A percentile compares a stretch with the other conserved stretches of the same genome.
These are phyloP conservation scores for Orbilia oligospora DNA, from an alignment of 2,329 filamentous ascomycete genomes.

Conservation along the genomic window DNA sequence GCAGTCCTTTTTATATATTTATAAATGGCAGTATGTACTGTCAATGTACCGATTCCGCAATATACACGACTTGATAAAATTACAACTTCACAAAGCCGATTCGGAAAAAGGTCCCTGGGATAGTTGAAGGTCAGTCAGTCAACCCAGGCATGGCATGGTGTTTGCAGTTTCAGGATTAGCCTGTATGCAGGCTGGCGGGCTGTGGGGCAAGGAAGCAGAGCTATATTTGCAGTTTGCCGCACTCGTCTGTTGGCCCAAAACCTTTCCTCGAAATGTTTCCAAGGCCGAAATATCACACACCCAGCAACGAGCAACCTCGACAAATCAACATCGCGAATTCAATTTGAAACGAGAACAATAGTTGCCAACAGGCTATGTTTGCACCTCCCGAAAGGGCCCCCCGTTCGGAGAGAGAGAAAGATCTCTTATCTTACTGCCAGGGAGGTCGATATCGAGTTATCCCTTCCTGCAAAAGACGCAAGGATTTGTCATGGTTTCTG, in stretches of 20 bases:
- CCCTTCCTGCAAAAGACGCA: conserved; percentile 13
- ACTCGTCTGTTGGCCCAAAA: conserved; percentile 35
- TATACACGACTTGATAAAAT: not conserved
- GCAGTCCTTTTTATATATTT: too few species aligned
- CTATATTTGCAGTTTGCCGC: conserved; percentile 38
- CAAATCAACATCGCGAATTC: conserved; percentile 9
- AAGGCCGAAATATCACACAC: conserved; percentile 25
- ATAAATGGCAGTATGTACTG: too few species aligned
- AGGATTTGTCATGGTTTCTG: conserved; percentile 9
- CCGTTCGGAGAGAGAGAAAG: not conserved
- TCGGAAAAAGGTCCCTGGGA: not conserved
- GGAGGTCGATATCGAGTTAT: not conserved
- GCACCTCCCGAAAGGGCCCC: not conserved
- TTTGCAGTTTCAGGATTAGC: conserved; percentile 58
- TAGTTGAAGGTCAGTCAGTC: conserved; percentile 3
- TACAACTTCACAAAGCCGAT: not conserved
- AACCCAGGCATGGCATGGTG: conserved; percentile 2
- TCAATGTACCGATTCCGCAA: not conserved
- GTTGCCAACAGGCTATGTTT: not conserved
- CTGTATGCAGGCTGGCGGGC: conserved; percentile 31
- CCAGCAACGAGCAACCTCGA: too few species aligned
- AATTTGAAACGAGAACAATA: not conserved
- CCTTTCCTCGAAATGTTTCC: conserved; percentile 43
- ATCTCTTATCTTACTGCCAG: not conserved
- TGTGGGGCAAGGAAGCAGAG: conserved; percentile 41